Conservation (phyloP, 495 filamentous ascomycete species). For the Penicillium samsonianum region DNA sequence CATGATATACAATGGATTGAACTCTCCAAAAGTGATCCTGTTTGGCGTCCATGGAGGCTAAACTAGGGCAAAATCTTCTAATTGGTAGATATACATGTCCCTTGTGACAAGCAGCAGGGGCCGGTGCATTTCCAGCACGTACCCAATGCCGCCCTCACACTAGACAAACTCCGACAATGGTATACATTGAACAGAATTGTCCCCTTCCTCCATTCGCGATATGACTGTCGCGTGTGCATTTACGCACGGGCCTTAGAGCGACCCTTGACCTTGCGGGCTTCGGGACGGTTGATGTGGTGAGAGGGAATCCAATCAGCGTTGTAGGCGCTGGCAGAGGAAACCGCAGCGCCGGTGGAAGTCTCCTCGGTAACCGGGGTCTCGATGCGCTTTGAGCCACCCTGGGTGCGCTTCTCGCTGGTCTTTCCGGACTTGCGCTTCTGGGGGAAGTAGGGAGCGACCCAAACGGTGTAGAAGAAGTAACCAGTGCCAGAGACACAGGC, state of each 20-base stretch:
- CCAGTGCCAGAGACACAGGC: slow-evolving; percentile 72
- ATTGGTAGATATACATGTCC: slow-evolving; percentile 39
- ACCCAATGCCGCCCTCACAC: background rate
- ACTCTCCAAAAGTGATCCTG: slow-evolving; percentile 10
- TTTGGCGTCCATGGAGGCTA: slow-evolving; percentile 8
- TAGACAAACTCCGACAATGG: background rate
- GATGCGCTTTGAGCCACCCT: slow-evolving; percentile 63
- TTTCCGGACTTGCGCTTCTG: slow-evolving; percentile 75
- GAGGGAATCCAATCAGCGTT: slow-evolving; percentile 97
- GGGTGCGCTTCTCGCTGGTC: slow-evolving; percentile 59
- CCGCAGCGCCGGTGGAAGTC: slow-evolving; percentile 66
- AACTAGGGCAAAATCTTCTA: slow-evolving; percentile 13
- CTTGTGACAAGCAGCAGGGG: slow-evolving; percentile 18
- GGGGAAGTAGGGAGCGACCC: slow-evolving; percentile 94
- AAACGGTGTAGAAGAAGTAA: slow-evolving; percentile 98
- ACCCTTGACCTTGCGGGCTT: slow-evolving; percentile 77
- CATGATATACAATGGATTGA: slow-evolving; percentile 14
- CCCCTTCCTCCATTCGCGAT: slow-evolving; percentile 3
- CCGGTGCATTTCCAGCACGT: slow-evolving; percentile 36
- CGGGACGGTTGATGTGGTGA: slow-evolving; percentile 84
- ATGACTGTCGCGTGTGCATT: slow-evolving; percentile 14
- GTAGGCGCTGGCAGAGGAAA: slow-evolving; percentile 71
- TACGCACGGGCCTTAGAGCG: slow-evolving; percentile 56
- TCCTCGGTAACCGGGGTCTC: slow-evolving; percentile 62
- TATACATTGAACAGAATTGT: background rate